Percentiles rank a stretch among this genome's conserved stretches.
These are phyloP conservation scores for Monosporascus sp. DNA, from an alignment of 2,329 filamentous ascomycete genomes.

Conservation along the genomic window DNA sequence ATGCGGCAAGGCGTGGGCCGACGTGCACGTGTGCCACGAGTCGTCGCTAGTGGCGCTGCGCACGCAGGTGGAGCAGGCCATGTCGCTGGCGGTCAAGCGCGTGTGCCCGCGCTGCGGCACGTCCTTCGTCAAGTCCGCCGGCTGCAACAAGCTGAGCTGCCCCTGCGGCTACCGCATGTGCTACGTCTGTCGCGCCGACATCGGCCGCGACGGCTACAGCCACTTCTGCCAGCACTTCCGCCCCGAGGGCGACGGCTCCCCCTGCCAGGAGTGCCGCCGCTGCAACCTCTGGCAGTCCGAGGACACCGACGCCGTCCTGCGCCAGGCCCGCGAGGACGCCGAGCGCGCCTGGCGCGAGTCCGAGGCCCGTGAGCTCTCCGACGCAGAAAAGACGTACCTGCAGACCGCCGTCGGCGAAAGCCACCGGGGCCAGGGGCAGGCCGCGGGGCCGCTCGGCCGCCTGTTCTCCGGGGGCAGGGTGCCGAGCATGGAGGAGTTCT, in stretches of 20 bases:
- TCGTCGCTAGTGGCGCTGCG: conserved; percentile 75
- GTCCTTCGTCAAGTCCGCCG: conserved; percentile 85
- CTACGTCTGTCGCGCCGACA: conserved; percentile 84
- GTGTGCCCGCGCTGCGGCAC: conserved; percentile 89
- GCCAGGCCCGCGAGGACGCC: conserved; percentile 63
- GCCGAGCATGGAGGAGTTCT: conserved; percentile 23
- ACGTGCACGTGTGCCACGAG: conserved; percentile 88
- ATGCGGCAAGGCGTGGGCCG: conserved; percentile 77
- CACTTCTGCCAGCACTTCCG: conserved; percentile 98
- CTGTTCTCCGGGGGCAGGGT: conserved; percentile 14
- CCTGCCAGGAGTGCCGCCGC: conserved; percentile 72
- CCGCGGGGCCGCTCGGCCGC: conserved; percentile 2
- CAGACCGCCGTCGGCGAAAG: conserved; percentile 41
- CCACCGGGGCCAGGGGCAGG: conserved; percentile 6
- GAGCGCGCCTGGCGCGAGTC: conserved; percentile 65
- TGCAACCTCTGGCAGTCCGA: conserved; percentile 78
- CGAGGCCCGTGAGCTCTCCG: conserved; percentile 53
- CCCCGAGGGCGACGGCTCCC: conserved; percentile 64
- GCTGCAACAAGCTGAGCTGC: conserved; percentile 96
- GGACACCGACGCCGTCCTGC: conserved; percentile 62
- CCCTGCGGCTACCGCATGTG: conserved; percentile 98
- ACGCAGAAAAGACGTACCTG: conserved; percentile 50
- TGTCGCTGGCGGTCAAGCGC: conserved; percentile 89
- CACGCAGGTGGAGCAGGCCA: conserved; percentile 85
- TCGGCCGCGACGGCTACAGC: conserved; percentile 70